Evolutionary conservation across 1,284 basidiomycete species (phyloP), one percentile per base, ranked within the genome.

Genomic region (Cryptococcus floricola): DNA sequence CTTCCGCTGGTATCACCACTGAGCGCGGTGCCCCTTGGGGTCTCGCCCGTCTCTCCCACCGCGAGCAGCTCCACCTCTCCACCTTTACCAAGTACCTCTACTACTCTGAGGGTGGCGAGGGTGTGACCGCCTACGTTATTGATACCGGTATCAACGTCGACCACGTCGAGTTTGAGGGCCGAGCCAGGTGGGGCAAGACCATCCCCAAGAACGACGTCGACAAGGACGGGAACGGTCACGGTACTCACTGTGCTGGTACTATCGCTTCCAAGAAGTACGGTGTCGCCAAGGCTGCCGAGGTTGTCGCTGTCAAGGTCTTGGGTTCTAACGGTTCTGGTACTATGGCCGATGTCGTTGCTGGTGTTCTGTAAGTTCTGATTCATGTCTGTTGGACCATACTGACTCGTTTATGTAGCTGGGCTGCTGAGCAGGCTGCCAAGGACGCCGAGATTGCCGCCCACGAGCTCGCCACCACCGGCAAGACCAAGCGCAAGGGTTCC

Each of bases 281-380:
- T 79, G 91, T 98, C 47, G 94, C 96, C 56, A 98, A 98, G 85
- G 83, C 84, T 65, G 94, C 93, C 48, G 84, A 74, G 53, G 83
- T 98, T 62, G 85, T 92, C 63, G 96, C 96, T 50, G 95, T 99
- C 80, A 98, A 98, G 84, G 96, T 99, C 23, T 84, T 98, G 53
- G 91, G 92, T 28, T 85, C 87, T 52, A 89, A 92, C 68, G 96
- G 96, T 47, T 89, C 87, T 59, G 96, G 96, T n/a, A 84, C 87
- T 59, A 97, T 96, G 91, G 87, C 89, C 50, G 94, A 98, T 70
- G 95, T 98, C 66, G 82, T 98, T 53, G 83, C 81, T 18, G 94
- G 93, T 73, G 91, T 96, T 58, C 63, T 74, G 69, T 74, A 54
- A 63, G 70, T 68, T 19, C 27, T 13, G 5, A 4, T 54, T 46